Conservation (phyloP, 1,284 basidiomycete genomes). For the Peniophora sp. region DNA sequence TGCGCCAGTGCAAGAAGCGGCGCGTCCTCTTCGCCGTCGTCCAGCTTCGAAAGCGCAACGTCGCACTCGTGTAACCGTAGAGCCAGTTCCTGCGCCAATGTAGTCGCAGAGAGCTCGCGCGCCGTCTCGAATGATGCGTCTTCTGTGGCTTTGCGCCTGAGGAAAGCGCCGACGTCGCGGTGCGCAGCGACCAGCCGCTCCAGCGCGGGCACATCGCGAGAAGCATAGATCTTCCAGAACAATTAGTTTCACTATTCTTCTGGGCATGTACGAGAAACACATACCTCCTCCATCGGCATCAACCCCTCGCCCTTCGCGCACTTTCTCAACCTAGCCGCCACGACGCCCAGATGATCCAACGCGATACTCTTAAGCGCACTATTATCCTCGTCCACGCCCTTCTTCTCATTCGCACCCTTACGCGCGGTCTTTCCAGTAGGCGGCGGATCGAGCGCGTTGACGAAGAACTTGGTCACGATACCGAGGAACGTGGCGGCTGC, state of each 20-base stretch:
- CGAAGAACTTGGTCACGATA: slow-evolving; percentile 79
- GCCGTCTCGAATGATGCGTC: slow-evolving; percentile 83
- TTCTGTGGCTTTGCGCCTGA: slow-evolving; percentile 61
- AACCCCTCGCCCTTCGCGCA: slow-evolving; percentile 11
- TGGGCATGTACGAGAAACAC: slow-evolving; percentile 5
- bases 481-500: slow-evolving; percentile 77
- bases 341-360: slow-evolving; percentile 88
- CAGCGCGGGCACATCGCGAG: slow-evolving; percentile 41
- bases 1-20: slow-evolving; percentile 37
- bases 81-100: slow-evolving; percentile 71
- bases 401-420: slow-evolving; percentile 71
- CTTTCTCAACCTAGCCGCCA: slow-evolving; percentile 65
- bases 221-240: slow-evolving; percentile 3
- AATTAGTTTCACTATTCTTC: neutral
- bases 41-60: slow-evolving; percentile 29
- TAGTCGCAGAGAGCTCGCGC: slow-evolving; percentile 62
- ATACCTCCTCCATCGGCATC: slow-evolving; percentile 66
- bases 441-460: slow-evolving; percentile 22
- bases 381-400: slow-evolving; percentile 44
- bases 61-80: slow-evolving; percentile 48
- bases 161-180: slow-evolving; percentile 53
- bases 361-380: slow-evolving; percentile 84
- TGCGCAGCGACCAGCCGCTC: slow-evolving; percentile 53
- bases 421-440: slow-evolving; percentile 59
- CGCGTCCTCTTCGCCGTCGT: slow-evolving; percentile 15